Evolutionary conservation across 805 yeast genomes (phyloP).

Genomic region (Naumovozyma baii): DNA sequence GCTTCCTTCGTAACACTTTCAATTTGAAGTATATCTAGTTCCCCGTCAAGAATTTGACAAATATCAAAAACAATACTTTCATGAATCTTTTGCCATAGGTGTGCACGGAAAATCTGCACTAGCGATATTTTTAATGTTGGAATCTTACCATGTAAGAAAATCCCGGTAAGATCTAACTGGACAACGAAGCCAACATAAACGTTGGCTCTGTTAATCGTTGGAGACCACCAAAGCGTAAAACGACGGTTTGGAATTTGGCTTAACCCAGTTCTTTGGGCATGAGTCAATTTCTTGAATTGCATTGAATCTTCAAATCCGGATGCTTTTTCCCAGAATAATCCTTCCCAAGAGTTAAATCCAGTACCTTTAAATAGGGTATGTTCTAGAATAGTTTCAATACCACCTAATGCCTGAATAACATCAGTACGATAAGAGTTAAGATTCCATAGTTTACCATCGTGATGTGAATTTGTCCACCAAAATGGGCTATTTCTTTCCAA

Average conservation of each 20-base stretch:
- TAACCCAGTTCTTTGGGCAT: slow-evolving; percentile 94
- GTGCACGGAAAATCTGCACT: slow-evolving; percentile 94
- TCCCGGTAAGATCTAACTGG: slow-evolving; percentile 92
- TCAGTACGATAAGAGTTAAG: slow-evolving; percentile 86
- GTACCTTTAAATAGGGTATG: slow-evolving; percentile 94
- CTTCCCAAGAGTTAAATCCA: slow-evolving; percentile 98
- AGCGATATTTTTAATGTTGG: slow-evolving; percentile 93
- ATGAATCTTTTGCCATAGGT: slow-evolving; percentile 97
- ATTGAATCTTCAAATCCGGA: slow-evolving; percentile 95
- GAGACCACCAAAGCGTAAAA: slow-evolving; percentile 99
- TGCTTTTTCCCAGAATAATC: slow-evolving; percentile 96
- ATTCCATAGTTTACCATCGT: slow-evolving; percentile 95
- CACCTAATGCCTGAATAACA: slow-evolving; percentile 94
- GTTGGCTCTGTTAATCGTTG: slow-evolving; percentile 94
- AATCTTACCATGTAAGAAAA: slow-evolving; percentile 92
- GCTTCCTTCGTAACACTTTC: slow-evolving; percentile 84
- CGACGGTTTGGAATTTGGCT: slow-evolving; percentile 97
- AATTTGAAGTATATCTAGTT: slow-evolving; percentile 70
- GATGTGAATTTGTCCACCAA: slow-evolving; percentile 93
- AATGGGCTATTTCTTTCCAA: slow-evolving; percentile 72
- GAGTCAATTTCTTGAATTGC: slow-evolving; percentile 88
- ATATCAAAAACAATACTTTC: slow-evolving; percentile 89
- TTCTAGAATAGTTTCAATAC: slow-evolving; percentile 89
- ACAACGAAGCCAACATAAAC: slow-evolving; percentile 96
- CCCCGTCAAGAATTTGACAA: slow-evolving; percentile 85